Base-by-base conservation (phyloP, 169 alveolate species). In the Plasmodium chabaudi region DNA sequence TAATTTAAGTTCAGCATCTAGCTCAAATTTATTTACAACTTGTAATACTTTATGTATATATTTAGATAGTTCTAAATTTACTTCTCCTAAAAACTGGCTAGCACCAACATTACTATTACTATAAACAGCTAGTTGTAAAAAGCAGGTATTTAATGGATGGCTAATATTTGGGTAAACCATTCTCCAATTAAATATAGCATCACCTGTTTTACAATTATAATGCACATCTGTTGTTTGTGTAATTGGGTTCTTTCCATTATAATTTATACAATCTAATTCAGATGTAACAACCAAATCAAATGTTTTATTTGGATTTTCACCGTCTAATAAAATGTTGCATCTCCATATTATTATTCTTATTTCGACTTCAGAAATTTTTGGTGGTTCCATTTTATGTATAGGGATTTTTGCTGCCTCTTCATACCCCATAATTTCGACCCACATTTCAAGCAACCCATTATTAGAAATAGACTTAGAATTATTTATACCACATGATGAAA, bases 101-200 rank as follows among this genome's bases (percentile, higher is more conserved):
- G 90, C 94, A 12, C 98, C 97, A 56, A 97, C 92, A 74, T 96
- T 95, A 88, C 96, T 95, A 57, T 90, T 94, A 84, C 96, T 97
- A 70, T 92, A 96, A 15, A 92, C 94, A 25, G 98, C 93, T 34
- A 97, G 79, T 65, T 97, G 98, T 55, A 97, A 94, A 63, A 95
- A 93, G 67, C 99, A 97, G 1, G 97, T 95, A 59, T 96, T 95
- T 39, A 95, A 91, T 5, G 99, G 98, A 57, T 95, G 91, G 25
- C 88, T 94, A 13, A 97, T 90, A 44, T 91, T 75, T 39, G 98
- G 97, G 82, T 94, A 97, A 5, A 96, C 98, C 25, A 96, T 65
- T 42, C 99, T 92, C 99, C 99, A 97, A 92, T 97, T 97, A 93
- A 95, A 97, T 47, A 93, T 88, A 9, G 97, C 97, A 47, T 91